Base-by-base conservation (phyloP, 1,284 basidiomycete genomes). In the Anthracocystis setariae region DNA sequence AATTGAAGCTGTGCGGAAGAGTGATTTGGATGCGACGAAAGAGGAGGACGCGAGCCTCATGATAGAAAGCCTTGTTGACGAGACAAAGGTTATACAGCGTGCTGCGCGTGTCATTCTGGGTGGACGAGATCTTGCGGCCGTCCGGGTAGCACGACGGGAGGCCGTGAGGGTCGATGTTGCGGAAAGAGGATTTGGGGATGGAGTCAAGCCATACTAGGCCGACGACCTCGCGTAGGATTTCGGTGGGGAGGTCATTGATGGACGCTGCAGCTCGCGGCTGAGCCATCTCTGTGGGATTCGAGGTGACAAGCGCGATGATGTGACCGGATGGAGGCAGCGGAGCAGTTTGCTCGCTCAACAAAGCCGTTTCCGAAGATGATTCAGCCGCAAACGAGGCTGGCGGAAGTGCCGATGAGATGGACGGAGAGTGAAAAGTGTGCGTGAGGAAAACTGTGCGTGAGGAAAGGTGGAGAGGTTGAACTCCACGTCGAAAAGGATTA, bases 1-100 rank as follows among this genome's bases (percentile, higher is more conserved):
- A 53, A 40, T 76, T 70, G 64, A 82, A 82, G 49, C 73, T 73
- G 58, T 77, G 77, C 0, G 81, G 81, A 2, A 82, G 57, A 3
- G 76, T 81, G 57, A 82, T 78, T 46, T 81, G 79, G 29, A 82
- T 68, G 23, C 79, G 61, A 13, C 81, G 50, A 54, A 78, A 81
- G 18, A 82, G 60, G 10, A 82, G 69, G 8, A 79, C 78, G 25
- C 78, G 60, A 2, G 81, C 77, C 40, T 78, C 73, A 39, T 70
- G 55, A 46, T 78, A 78, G 48, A 81, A 79, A 7, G 77, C 65
- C 18, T 66, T 64, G 59, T 72, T 80, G 46, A 78, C 76, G n/a
- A 81, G 72, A 40, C 79, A 82, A 43, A 82, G 68, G 27, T 66
- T 56, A 57, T 77, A 79, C 44, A 82, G 77, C 21, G 70, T 76